Percentiles rank a stretch among this genome's conserved stretches.
Conservation (phyloP, 2,329 filamentous ascomycete species). For the Thermochaetoides dissita region DNA sequence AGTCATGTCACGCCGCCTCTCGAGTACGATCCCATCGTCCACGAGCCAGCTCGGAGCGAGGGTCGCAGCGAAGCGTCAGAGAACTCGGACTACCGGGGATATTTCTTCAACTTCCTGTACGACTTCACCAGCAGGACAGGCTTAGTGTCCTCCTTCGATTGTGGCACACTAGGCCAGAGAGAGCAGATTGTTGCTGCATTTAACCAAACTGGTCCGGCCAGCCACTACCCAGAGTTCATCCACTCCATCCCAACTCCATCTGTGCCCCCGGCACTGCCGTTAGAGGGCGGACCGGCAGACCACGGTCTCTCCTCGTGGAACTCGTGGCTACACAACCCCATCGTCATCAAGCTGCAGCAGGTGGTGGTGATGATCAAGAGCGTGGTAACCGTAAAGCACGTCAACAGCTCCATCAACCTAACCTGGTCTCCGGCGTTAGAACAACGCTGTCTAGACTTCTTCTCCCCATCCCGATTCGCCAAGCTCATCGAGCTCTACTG, state of each 20-base stretch:
- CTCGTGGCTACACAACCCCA: constrained; percentile 19
- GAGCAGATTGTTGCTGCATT: constrained; percentile 15
- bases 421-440: constrained; percentile 22
- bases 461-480: constrained; percentile 17
- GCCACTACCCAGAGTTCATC: constrained; percentile 1
- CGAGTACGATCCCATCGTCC: neutral
- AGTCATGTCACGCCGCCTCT: neutral
- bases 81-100: constrained; percentile 8
- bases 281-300: neutral
- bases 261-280: neutral
- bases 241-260: neutral
- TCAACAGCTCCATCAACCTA: constrained; percentile 21
- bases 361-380: constrained; percentile 22
- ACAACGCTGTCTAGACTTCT: constrained; percentile 17
- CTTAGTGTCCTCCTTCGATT: constrained; percentile 23
- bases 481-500: constrained; percentile 23
- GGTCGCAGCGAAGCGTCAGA: neutral
- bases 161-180: constrained; percentile 21
- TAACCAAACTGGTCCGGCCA: constrained; percentile 2
- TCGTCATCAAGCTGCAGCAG: constrained; percentile 23
- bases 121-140: constrained; percentile 24
- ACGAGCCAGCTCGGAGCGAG: constrained; percentile 1
- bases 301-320: constrained; percentile 4
- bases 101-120: constrained; percentile 19
- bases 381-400: constrained; percentile 21